Percentiles rank a stretch among this genome's conserved stretches.
Evolutionary conservation across 2,329 filamentous ascomycete species (phyloP).

Genomic region (Diaporthe nobilis): DNA sequence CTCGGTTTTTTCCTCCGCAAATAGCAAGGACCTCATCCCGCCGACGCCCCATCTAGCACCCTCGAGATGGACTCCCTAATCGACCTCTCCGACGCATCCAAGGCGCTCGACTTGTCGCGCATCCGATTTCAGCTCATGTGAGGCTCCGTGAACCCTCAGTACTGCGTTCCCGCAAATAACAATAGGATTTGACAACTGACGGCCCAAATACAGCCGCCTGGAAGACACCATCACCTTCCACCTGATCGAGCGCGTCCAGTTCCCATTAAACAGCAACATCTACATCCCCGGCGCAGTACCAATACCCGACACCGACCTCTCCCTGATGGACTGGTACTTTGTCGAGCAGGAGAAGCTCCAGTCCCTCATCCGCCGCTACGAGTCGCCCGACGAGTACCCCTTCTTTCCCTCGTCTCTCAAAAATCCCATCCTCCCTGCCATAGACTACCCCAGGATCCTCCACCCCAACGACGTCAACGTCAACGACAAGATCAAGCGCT

Average conservation of each 20-base stretch:
- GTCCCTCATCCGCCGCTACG: slow-evolving; percentile 92
- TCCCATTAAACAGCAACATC: slow-evolving; percentile 90
- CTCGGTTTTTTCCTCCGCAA: not conserved
- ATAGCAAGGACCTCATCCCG: not conserved
- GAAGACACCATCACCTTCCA: slow-evolving; percentile 99
- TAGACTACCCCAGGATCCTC: slow-evolving; percentile 90
- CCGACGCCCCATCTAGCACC: not conserved
- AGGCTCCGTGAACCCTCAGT: slow-evolving; percentile 49
- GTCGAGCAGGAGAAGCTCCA: slow-evolving; percentile 91
- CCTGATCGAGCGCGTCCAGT: slow-evolving; percentile 97
- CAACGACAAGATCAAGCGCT: slow-evolving; percentile 87
- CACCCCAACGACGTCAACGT: slow-evolving; percentile 92
- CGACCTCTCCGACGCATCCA: slow-evolving; percentile 86
- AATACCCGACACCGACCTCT: slow-evolving; percentile 80
- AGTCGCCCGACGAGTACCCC: slow-evolving; percentile 96
- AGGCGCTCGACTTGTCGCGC: slow-evolving; percentile 89
- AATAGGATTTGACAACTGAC: not conserved
- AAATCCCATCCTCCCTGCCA: slow-evolving; percentile 85
- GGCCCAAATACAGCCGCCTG: slow-evolving; percentile 75
- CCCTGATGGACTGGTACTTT: slow-evolving; percentile 95
- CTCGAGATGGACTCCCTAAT: slow-evolving; percentile 89
- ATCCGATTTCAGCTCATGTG: slow-evolving; percentile 97
- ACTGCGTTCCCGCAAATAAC: not conserved
- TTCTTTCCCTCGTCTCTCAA: slow-evolving; percentile 91
- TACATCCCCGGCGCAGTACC: slow-evolving; percentile 85